These are phyloP conservation scores for Cercospora sp. DNA, from an alignment of 2,329 filamentous ascomycete genomes.

Conservation along the genomic window DNA sequence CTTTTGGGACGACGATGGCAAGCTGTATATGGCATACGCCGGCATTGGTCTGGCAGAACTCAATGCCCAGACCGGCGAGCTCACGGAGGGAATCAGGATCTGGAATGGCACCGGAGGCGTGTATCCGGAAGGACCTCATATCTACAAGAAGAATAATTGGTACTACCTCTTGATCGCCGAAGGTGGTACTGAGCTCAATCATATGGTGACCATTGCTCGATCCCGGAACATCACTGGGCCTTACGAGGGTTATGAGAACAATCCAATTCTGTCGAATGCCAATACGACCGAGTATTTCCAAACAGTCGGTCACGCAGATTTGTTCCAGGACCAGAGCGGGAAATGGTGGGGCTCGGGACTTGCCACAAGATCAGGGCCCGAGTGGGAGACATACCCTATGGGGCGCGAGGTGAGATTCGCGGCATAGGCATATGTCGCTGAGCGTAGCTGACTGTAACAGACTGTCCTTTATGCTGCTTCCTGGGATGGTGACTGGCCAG, in stretches of 20 bases:
- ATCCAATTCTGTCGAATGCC: slow-evolving; percentile 32
- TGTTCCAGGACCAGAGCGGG: slow-evolving; percentile 54
- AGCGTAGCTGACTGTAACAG: not conserved
- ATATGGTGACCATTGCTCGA: slow-evolving; percentile 44
- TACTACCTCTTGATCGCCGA: slow-evolving; percentile 43
- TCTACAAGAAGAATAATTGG: slow-evolving; percentile 41
- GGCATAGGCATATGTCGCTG: not conserved
- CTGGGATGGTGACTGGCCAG: slow-evolving; percentile 49
- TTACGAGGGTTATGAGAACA: slow-evolving; percentile 29
- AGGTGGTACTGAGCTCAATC: slow-evolving; percentile 45
- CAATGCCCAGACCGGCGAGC: slow-evolving; percentile 38
- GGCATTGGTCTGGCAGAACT: slow-evolving; percentile 38
- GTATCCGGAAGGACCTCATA: slow-evolving; percentile 42
- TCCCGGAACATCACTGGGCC: slow-evolving; percentile 41
- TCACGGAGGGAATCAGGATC: slow-evolving; percentile 30
- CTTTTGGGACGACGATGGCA: slow-evolving; percentile 59
- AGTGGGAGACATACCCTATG: slow-evolving; percentile 52
- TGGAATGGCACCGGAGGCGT: slow-evolving; percentile 43
- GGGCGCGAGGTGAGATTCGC: slow-evolving; percentile 48
- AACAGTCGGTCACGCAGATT: slow-evolving; percentile 58
- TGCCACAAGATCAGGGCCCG: slow-evolving; percentile 48
- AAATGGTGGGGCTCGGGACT: slow-evolving; percentile 58
- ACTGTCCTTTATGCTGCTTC: slow-evolving; percentile 52
- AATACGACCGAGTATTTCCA: slow-evolving; percentile 44
- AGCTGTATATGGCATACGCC: slow-evolving; percentile 49